Conservation (phyloP, 1,139 yeast genomes). For the Kodamaea fungicola region DNA sequence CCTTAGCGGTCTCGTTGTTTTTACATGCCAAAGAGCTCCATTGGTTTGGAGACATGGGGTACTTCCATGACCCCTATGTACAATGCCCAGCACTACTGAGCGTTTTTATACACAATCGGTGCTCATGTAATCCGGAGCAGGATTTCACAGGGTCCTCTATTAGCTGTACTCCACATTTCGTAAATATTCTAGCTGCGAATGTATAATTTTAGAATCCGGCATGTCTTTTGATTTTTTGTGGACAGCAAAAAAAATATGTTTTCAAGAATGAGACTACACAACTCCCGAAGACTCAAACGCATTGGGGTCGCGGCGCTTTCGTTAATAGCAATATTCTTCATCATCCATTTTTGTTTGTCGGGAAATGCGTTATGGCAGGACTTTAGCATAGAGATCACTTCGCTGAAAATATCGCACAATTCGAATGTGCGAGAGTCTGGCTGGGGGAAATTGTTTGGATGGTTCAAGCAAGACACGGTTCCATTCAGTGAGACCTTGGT, state of each 20-base stretch:
- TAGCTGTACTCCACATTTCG: slow-evolving; percentile 33
- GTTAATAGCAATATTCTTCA: neutral
- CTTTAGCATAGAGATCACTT: slow-evolving; percentile 4
- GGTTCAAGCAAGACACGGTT: slow-evolving; percentile 13
- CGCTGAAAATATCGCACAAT: slow-evolving; percentile 3
- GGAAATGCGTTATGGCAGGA: slow-evolving; percentile 5
- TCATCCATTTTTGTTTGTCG: slow-evolving; percentile 4
- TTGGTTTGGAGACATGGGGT: slow-evolving; percentile 34
- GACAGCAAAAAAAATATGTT: neutral
- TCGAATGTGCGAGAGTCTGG: neutral
- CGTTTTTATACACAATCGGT: slow-evolving; percentile 17
- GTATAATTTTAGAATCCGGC: neutral
- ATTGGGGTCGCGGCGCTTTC: slow-evolving; percentile 3
- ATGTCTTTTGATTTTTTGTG: neutral
- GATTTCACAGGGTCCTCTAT: slow-evolving; percentile 26
- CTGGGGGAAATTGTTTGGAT: slow-evolving; percentile 1
- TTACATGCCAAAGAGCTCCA: slow-evolving; percentile 22
- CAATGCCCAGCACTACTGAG: slow-evolving; percentile 28
- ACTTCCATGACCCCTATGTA: slow-evolving; percentile 31
- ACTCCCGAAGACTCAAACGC: slow-evolving; percentile 6
- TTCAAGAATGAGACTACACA: neutral
- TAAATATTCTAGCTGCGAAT: slow-evolving; percentile 4
- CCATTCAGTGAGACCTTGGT: slow-evolving; percentile 13
- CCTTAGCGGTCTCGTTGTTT: slow-evolving; percentile 26
- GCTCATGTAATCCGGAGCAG: slow-evolving; percentile 30